These are phyloP conservation scores for Podaxis sp. DNA, from an alignment of 768 basidiomycete genomes.

Conservation along the genomic window DNA sequence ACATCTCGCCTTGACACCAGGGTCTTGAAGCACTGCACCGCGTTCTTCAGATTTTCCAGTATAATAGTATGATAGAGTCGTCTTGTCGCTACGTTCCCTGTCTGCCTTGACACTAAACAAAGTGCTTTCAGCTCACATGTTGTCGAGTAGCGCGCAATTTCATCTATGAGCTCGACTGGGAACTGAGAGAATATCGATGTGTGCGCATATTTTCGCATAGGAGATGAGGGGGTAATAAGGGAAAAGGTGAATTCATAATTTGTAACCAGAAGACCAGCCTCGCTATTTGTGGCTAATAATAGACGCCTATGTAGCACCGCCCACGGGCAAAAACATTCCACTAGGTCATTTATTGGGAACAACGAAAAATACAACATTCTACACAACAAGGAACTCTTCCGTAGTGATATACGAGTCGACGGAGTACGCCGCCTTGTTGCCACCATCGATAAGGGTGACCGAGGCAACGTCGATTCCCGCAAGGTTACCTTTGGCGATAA, in stretches of 20 bases:
- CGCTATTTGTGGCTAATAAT: background rate
- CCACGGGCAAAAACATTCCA: background rate
- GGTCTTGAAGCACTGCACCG: slow-evolving; percentile 7
- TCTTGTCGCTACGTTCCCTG: slow-evolving; percentile 15
- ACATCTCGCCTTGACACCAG: slow-evolving; percentile 2
- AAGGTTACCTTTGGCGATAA: slow-evolving; percentile 78
- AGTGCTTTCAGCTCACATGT: slow-evolving; percentile 15
- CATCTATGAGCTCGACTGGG: slow-evolving; percentile 19
- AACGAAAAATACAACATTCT: slow-evolving; percentile 15
- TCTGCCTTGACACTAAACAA: slow-evolving; percentile 15
- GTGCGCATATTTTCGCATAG: background rate
- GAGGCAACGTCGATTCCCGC: slow-evolving; percentile 68
- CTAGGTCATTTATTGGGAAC: background rate
- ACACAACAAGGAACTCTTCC: slow-evolving; percentile 60
- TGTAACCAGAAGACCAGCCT: background rate
- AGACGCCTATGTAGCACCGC: background rate
- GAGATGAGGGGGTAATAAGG: background rate
- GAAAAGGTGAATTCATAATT: background rate
- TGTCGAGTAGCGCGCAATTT: slow-evolving; percentile 13
- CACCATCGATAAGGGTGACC: slow-evolving; percentile 53
- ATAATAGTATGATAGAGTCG: slow-evolving; percentile 16
- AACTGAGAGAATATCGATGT: slow-evolving; percentile 7
- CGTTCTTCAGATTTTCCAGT: slow-evolving; percentile 3
- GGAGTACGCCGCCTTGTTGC: slow-evolving; percentile 41
- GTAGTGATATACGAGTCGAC: slow-evolving; percentile 50